These are phyloP conservation scores for Podaxis pistillaris DNA, from an alignment of 768 basidiomycete genomes.

Conservation along the genomic window DNA sequence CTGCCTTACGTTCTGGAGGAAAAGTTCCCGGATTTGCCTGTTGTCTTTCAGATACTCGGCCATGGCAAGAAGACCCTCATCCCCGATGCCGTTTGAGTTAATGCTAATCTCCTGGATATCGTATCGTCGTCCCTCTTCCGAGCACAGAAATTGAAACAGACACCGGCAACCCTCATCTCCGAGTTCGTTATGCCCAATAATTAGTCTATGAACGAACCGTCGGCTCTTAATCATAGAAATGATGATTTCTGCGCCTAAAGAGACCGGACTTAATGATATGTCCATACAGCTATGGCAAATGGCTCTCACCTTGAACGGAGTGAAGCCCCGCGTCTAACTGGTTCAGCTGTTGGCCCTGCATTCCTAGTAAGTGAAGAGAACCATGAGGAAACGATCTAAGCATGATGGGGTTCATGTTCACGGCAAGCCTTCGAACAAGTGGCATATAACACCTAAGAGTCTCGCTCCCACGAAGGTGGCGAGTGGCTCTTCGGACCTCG, in stretches of 20 bases:
- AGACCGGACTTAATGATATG: background rate
- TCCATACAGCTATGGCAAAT: background rate
- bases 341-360: constrained; percentile 5
- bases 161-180: constrained; percentile 55
- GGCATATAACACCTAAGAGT: background rate
- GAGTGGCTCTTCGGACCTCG: background rate
- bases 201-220: constrained; percentile 48
- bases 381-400: background rate
- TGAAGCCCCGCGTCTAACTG: constrained; percentile 5
- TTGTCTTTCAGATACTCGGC: constrained; percentile 49
- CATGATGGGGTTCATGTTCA: background rate
- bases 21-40: constrained; percentile 42
- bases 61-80: constrained; percentile 54
- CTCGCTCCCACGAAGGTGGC: background rate
- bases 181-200: constrained; percentile 55
- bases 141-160: constrained; percentile 54
- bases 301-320: constrained; percentile 3
- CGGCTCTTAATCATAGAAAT: constrained; percentile 45
- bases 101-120: constrained; percentile 54
- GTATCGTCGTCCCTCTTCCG: constrained; percentile 43
- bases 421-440: background rate
- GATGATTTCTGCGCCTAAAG: constrained; percentile 48
- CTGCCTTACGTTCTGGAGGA: constrained; percentile 55
- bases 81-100: constrained; percentile 55
- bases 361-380: background rate